Base-by-base conservation (phyloP, 345 rosid genomes). In the Aethionema arabicum region DNA sequence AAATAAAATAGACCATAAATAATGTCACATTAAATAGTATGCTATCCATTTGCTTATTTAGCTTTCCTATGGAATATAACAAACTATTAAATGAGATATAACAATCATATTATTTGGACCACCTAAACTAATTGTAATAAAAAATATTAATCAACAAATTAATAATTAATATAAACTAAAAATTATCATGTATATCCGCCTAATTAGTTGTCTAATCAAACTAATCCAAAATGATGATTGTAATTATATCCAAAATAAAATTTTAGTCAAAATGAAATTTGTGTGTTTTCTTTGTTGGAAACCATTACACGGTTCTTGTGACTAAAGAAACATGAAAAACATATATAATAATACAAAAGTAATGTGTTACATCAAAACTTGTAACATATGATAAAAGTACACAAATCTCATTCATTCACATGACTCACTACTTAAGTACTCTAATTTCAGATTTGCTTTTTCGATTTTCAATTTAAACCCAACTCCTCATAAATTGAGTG, bases 331-430 rank as follows among this genome's bases (percentile, higher is more conserved):
- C 41, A 48, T 61, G 67, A 6, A 48, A 62, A 37, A 2, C 27
- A 21, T 21, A 21, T 21, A 21, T 31, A 29, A 62, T 4, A 35
- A 66, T 45, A 37, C 38, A 53, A 61, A 39, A 54, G 68, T 57
- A 61, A 52, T 21, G 63, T 47, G 63, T 61, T 47, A 62, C 68
- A 62, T 54, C 68, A 47, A 62, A 21, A 32, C 62, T 61, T 55
- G 36, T 29, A 10, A 53, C 67, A 68, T 52, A 36, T 10, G 32
- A 52, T 41, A 67, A 46, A 21, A 21, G 27, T 21, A 21, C 27
- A 21, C 27, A 21, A 21, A 21, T 21, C 27, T 21, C 27, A 21
- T 21, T 21, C 32, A 31, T 41, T 32, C 15, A 8, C 16, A 32
- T 11, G 38, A 39, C n/a, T 35, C 11, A 4, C 4, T 48, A 37